phyloP scores from a whole-genome alignment of 1,284 basidiomycete genomes.

The Agroathelia rolfsii region DNA sequence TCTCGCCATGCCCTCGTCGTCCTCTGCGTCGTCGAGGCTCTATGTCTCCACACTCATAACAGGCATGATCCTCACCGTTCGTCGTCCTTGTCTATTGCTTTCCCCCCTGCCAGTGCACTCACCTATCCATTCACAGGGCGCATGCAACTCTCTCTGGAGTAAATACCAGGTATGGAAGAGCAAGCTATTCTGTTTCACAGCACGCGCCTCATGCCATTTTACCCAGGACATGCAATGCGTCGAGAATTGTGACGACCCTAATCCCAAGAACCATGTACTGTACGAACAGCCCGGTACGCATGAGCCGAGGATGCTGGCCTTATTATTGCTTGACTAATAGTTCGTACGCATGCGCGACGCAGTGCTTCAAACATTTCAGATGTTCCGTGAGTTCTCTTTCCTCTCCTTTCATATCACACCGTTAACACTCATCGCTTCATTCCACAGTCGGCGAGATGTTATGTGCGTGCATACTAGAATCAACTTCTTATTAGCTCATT shows the following conservation, averaged over 20 bases:
- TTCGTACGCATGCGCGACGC: too few species aligned
- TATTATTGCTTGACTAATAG: too few species aligned
- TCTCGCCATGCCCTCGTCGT: constrained; percentile 6
- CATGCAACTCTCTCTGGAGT: constrained; percentile 71
- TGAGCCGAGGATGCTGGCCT: too few species aligned
- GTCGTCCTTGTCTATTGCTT: constrained; percentile 11
- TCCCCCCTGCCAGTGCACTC: constrained; percentile 6
- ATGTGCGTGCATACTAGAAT: constrained; percentile 52
- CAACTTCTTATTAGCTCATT: constrained; percentile 21
- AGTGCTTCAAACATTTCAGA: constrained; percentile 92
- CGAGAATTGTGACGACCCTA: constrained; percentile 68
- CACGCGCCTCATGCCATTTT: constrained; percentile 19
- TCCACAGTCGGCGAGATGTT: constrained; percentile 83
- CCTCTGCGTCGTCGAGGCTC: constrained; percentile 14
- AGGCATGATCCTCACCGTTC: constrained; percentile 74
- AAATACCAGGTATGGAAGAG: constrained; percentile 66
- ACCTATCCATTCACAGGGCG: constrained; percentile 39
- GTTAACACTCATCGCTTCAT: constrained; percentile 17
- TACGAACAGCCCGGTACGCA: constrained; percentile 90
- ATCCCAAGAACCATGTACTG: constrained; percentile 48
- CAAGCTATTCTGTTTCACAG: constrained; percentile 20
- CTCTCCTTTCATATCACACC: constrained; percentile 10
- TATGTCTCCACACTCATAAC: constrained; percentile 46
- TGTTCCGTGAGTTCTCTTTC: constrained; percentile 60
- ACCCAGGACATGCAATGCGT: constrained; percentile 89